Percentiles rank a stretch among this genome's conserved stretches.
Evolutionary conservation across 805 yeast species (phyloP).

Genomic region (Zygosaccharomyces gambellarensis): DNA sequence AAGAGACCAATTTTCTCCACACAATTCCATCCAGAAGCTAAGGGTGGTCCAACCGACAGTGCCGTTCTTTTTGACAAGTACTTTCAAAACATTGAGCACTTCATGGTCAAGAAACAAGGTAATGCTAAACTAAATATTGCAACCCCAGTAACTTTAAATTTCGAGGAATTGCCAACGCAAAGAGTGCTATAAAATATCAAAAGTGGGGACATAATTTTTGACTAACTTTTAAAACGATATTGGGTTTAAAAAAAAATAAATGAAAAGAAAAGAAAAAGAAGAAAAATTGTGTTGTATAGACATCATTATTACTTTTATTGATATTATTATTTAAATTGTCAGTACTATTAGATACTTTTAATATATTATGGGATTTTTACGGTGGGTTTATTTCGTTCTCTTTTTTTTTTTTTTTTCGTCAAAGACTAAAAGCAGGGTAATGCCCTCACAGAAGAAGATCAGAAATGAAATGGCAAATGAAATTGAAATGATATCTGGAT

Average conservation of each 20-base stretch:
- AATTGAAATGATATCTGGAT: background rate
- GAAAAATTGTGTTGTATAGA: background rate
- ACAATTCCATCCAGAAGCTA: conserved; percentile 99
- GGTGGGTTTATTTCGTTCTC: background rate
- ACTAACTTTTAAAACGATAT: background rate
- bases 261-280: too few species aligned
- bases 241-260: background rate
- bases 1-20: conserved; percentile 89
- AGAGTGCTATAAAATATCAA: conserved; percentile 23
- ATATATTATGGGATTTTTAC: background rate
- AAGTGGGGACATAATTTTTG: background rate
- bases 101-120: conserved; percentile 42
- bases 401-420: background rate
- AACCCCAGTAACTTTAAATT: conserved; percentile 19
- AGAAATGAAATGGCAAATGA: background rate
- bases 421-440: background rate
- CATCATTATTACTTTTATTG: background rate
- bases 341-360: conserved; percentile 1
- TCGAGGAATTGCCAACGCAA: conserved; percentile 30
- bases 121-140: conserved; percentile 23
- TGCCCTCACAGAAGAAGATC: background rate
- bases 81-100: conserved; percentile 61
- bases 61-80: conserved; percentile 87
- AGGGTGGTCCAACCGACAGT: conserved; percentile 97
- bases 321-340: background rate